Evolutionary conservation across 805 yeast genomes (phyloP).

Genomic region (Yamadazyma sp.): DNA sequence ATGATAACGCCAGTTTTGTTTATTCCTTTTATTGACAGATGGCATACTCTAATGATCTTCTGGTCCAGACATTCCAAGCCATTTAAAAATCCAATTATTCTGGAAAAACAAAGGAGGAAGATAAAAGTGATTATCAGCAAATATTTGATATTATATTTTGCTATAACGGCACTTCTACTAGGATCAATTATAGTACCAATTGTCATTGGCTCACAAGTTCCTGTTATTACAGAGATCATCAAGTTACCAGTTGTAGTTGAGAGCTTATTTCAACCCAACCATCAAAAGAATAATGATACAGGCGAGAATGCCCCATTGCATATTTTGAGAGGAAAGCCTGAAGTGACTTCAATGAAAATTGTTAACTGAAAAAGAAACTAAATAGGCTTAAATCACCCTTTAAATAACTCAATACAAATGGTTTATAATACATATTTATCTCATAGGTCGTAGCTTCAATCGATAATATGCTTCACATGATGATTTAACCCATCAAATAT

Average conservation of each 20-base stretch:
- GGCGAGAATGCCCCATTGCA: conserved; percentile 51
- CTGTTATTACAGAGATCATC: conserved; percentile 4
- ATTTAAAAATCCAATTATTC: conserved; percentile 37
- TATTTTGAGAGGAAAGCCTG: conserved; percentile 36
- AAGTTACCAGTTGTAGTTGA: conserved; percentile 13
- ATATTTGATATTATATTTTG: conserved; percentile 46
- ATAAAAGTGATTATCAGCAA: conserved; percentile 28
- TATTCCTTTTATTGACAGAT: conserved; percentile 45
- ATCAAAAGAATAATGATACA: conserved; percentile 64
- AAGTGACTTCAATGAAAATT: conserved; percentile 12
- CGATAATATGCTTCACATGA: too few relatives aligned
- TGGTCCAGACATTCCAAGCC: conserved; percentile 44
- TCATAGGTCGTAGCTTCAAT: not conserved
- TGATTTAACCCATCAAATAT: too few relatives aligned
- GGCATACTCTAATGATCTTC: conserved; percentile 48
- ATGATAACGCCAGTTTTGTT: conserved; percentile 38
- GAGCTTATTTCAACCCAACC: conserved; percentile 52
- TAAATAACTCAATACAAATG: too few relatives aligned
- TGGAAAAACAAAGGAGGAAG: conserved; percentile 34
- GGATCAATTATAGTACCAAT: conserved; percentile 48
- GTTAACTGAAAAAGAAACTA: too few relatives aligned
- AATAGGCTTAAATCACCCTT: too few relatives aligned
- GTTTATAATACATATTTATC: too few relatives aligned
- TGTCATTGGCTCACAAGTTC: conserved; percentile 16
- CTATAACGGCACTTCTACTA: conserved; percentile 37